Base-by-base conservation (phyloP, 208 protist species). In the Crithidia bombi region DNA sequence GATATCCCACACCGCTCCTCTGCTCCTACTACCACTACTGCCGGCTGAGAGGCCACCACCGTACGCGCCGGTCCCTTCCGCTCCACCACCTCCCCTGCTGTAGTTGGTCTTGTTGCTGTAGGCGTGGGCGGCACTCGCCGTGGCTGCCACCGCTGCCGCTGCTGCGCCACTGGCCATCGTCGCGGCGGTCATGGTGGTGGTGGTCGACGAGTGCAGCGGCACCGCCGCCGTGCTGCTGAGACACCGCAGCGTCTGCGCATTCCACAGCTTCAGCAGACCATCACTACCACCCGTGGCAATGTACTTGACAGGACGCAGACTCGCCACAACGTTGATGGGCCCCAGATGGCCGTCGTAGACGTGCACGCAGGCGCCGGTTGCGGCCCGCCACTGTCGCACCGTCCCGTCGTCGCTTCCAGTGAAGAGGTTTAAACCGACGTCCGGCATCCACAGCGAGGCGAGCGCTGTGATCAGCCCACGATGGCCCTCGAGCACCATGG, bases 351-450 rank as follows among this genome's bases (percentile, higher is more conserved):
- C 83, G 12, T 36, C 41, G 65, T 76, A 86, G 51, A 79, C 63
- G 69, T 79, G 72, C 65, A 89, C 36, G 59, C 83, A 89, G n/a
- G 55, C 69, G 2, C 69, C 69, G 7, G 69, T 75, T 15, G 52
- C 51, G 0, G 68, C 70, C 28, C 67, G 71, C 83, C 83, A 89
- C 78, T 85, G 81, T 39, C 78, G 78, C 63, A 89, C 78, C 15
- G 74, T 84, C 44, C 77, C 46, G 62, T 89, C 83, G 55, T 86
- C 83, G 65, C 80, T 81, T 50, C 79, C 79, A 32, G 77, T 79
- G 54, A 88, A 85, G 38, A 87, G 72, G 25, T 46, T 72, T 14
- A 85, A 49, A 17, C 73, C 75, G 23, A 62, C 65, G 15, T 68
- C 59, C 7, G 63, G 36, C 63, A 75, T 57, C 63, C 46, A 66